Base-by-base conservation (phyloP, 1,284 basidiomycete genomes). In the Termitomyces sp. region DNA sequence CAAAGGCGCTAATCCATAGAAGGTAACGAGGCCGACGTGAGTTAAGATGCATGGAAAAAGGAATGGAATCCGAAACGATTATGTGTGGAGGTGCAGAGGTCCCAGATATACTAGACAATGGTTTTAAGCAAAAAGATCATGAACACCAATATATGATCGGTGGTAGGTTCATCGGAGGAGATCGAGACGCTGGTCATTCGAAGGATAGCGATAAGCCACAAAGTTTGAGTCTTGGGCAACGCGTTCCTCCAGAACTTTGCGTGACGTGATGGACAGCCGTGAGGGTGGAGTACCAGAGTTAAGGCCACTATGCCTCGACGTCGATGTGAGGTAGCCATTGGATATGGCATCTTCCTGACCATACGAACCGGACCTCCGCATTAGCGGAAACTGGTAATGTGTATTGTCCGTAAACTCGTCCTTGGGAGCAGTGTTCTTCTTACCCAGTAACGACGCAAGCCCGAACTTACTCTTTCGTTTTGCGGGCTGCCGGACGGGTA, bases 131-230 rank as follows among this genome's bases (percentile, higher is more conserved):
- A 30, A 52, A 52, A 50, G 41, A 41, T 43, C 36, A 48, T 28
- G 36, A 50, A n/a, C 31, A 19, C n/a, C 5, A 12, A 17, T 7
- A 33, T 24, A 50, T 24, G 6, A 17, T 33, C 10, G 21, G 39
- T 17, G 6, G 10, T 17, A 26, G 8, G 10, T 47, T 68, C 59
- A 85, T 65, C 79, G 79, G 56, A 86, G 61, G 44, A 86, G 71
- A 65, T 84, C 82, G 57, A 80, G 70, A 52, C 71, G 76, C 57
- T 86, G 82, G 59, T 87, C 84, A 58, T 78, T 81, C 12, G 87
- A 90, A 8, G 90, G 90, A 68, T 92, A 92, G 38, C 89, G 81
- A 67, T 91, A 91, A 2, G 89, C 88, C 57, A 91, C 83, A 64
- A 92, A 91, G 28, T 91, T 85, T 2, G 81, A 70, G 65, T 90